Evolutionary conservation across 1,284 basidiomycete species (phyloP), one percentile per base, ranked within the genome.

Genomic region (Ceraceosorus guamensis): DNA sequence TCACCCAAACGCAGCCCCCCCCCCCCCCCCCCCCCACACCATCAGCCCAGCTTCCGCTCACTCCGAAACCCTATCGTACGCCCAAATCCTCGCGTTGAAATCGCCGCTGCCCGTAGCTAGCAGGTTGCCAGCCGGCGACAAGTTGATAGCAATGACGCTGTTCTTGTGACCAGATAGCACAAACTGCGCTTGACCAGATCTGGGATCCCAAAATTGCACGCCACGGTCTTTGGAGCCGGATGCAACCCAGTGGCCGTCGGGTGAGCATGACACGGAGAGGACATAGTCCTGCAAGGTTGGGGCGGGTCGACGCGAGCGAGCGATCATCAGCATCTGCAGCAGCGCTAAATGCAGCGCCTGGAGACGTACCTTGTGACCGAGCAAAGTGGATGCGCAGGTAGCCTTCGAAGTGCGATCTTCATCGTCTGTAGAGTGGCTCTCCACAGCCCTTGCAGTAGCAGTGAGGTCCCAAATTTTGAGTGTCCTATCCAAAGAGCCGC

Each of bases 131-230:
- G 83, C 80, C 6, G 85, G 85, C 63, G 85, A 87, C 46, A 91
- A 79, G 69, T 89, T 87, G 70, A 91, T 87, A 24, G 87, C 88
- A 65, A 91, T 91, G 59, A 91, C 89, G 1, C 85, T 87, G 75
- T 91, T 91, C 78, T 89, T 91, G 78, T 92, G 89, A 2, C 89
- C 89, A 76, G 90, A 88, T 6, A 93, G 79, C 80, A 89, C 85
- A 65, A 88, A 84, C 71, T 91, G 88, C 45, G 87, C 83, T 62
- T 84, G 82, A 1, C 84, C 87, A 5, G 82, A 83, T 59, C 81
- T 80, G 14, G 86, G 83, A 71, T 92, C 87, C 89, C 89, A 93
- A 45, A 76, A 73, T 58, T 76, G 75, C 39, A 93, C 88, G 1
- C 86, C 85, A 24, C 89, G 83, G 77, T 95, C 91, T 76, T 92